Evolutionary conservation across 202 grass and related monocot genomes (phyloP).

Genomic region (Schoenoplectus tabernaemontani): DNA sequence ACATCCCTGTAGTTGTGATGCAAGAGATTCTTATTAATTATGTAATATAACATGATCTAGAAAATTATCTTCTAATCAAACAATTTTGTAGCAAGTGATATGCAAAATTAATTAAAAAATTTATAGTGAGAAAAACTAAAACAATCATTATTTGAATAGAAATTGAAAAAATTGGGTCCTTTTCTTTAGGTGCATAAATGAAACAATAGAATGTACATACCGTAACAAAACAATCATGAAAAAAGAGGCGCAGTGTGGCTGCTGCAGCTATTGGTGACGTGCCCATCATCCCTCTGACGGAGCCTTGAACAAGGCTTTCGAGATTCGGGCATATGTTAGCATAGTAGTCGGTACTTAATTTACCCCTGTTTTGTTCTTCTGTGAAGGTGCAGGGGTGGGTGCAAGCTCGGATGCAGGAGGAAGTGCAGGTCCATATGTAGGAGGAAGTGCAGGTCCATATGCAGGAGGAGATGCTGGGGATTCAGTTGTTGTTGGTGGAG

Average conservation of each 20-base stretch:
- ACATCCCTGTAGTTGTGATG: constrained; percentile 41
- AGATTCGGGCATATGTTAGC: constrained; percentile 30
- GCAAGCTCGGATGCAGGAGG: background rate
- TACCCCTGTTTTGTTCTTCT: background rate
- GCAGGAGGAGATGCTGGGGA: background rate
- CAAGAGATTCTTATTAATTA: background rate
- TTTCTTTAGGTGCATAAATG: background rate
- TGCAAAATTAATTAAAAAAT: background rate
- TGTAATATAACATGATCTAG: too few relatives aligned
- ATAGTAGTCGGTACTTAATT: constrained; percentile 14
- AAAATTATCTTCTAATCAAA: too few relatives aligned
- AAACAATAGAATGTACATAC: background rate
- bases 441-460: background rate
- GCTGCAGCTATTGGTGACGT: background rate
- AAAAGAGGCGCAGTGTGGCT: constrained; percentile 23
- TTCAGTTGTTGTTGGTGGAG: background rate
- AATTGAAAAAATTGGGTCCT: background rate
- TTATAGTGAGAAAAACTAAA: background rate
- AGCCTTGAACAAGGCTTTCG: constrained; percentile 25
- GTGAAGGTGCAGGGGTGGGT: background rate
- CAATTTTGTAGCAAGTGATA: too few relatives aligned
- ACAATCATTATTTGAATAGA: background rate
- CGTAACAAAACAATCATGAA: constrained; percentile 26
- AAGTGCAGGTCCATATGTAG: background rate
- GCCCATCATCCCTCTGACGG: constrained; percentile 2